Evolutionary conservation across 1,284 basidiomycete genomes (phyloP), one percentile per base, ranked within the genome.

Genomic region (Ganoderma leucocontextum): DNA sequence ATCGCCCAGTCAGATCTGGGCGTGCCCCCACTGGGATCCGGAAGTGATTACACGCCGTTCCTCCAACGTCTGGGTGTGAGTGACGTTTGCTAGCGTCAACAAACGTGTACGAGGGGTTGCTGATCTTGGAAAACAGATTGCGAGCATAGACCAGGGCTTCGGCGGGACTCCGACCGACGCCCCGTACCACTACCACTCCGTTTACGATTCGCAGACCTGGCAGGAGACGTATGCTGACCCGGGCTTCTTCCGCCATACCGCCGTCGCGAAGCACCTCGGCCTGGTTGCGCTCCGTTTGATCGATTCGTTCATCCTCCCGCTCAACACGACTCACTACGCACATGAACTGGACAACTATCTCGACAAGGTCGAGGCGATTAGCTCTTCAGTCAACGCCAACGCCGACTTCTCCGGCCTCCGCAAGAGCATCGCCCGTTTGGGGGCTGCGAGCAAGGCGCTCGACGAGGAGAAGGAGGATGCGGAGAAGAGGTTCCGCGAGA

Each of bases 21-120:
- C 13, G 75, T 88, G 58, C 70, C 66, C 0, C 80, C 82, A 8
- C 77, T 89, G 4, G 87, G 87, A 44, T 88, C 87, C 25, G 88
- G 93, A 35, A 91, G 86, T 66, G 94, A 95, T 78, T 95, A 84
- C 74, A 95, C 94, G 12, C 92, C 94, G n/a, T 97, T 95, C 79
- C 78, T 92, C 73, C 90, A 92, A 75, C 81, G 82, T 60, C 79
- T 87, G 63, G 87, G 87, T 47, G 86, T 87, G 71, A 70, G 81
- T 69, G 25, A 38, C 7, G 25, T 39, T 0, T 41, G 13, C 39
- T 17, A n/a, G 22, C 9, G 19, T 15, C 12, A 2, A 13, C 12
- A 22, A 13, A 4, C 22, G 15, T 33, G 33, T 35, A 8, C 1
- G 39, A 60, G 22, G 6, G 38, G n/a, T 29, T n/a, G 38, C 22